A percentile compares a stretch with the other conserved stretches of the same genome.
Conservation (phyloP, 208 protist genomes). For the Crithidia thermophila region DNA sequence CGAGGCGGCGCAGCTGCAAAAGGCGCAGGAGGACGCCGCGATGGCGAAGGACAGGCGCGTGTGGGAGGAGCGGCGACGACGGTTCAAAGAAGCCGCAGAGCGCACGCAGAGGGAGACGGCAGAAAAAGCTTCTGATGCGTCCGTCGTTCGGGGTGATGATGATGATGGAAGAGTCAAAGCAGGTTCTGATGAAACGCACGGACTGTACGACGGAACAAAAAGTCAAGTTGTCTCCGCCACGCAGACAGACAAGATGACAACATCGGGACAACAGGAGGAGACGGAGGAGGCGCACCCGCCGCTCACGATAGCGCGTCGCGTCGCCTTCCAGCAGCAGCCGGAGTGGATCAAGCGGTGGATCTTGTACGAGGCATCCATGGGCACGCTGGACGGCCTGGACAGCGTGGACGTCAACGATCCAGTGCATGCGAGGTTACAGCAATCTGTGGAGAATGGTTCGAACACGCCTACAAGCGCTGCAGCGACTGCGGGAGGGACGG, state of each 20-base stretch:
- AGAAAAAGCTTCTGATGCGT: background rate
- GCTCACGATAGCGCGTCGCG: conserved; percentile 16
- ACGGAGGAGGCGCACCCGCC: conserved; percentile 17
- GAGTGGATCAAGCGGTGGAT: conserved; percentile 86
- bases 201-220: background rate
- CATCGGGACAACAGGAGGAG: background rate
- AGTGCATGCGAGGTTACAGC: background rate
- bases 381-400: conserved; percentile 69
- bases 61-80: conserved; percentile 13
- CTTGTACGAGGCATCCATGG: conserved; percentile 89
- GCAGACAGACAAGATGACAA: background rate
- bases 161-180: background rate
- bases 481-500: too few relatives aligned
- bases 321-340: conserved; percentile 38
- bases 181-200: background rate
- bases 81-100: conserved; percentile 6
- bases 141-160: background rate
- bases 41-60: conserved; percentile 28
- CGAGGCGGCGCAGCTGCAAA: conserved; percentile 18
- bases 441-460: too few relatives aligned
- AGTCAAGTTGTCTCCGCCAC: background rate
- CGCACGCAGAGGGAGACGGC: background rate
- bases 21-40: conserved; percentile 22
- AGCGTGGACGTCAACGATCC: background rate
- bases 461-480: too few relatives aligned